A percentile compares a stretch with the other conserved stretches of the same genome.
Evolutionary conservation across 768 basidiomycete species (phyloP).

Genomic region (Collybia mongolica): DNA sequence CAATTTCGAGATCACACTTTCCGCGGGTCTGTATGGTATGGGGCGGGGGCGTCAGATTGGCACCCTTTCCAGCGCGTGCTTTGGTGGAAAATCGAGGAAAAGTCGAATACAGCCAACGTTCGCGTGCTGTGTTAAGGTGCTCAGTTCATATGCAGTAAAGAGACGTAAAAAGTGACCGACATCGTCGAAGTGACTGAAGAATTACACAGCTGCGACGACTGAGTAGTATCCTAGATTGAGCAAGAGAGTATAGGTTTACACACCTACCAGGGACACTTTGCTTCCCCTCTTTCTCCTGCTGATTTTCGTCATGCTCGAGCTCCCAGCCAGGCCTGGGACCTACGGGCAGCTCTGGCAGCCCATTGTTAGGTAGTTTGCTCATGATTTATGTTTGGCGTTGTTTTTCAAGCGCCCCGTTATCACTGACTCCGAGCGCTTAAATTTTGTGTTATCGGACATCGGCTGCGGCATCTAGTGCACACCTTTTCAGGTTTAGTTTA

Average conservation of each 20-base stretch:
- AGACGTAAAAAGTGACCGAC: slow-evolving; percentile 29
- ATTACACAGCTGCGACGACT: slow-evolving; percentile 49
- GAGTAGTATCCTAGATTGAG: slow-evolving; percentile 3
- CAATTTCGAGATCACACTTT: slow-evolving; percentile 69
- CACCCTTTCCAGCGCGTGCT: slow-evolving; percentile 54
- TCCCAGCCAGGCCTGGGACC: slow-evolving; percentile 65
- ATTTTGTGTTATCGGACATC: slow-evolving; percentile 10
- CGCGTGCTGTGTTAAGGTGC: slow-evolving; percentile 49
- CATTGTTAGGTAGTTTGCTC: too few relatives aligned
- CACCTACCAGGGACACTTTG: slow-evolving; percentile 62
- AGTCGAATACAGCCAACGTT: slow-evolving; percentile 64
- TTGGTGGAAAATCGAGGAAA: slow-evolving; percentile 76
- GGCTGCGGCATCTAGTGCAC: slow-evolving; percentile 1
- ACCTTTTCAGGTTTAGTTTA: neutral
- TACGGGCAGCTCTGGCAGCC: slow-evolving; percentile 42
- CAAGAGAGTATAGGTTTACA: neutral
- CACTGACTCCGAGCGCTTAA: neutral
- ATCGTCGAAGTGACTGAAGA: slow-evolving; percentile 70
- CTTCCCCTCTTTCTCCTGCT: slow-evolving; percentile 40
- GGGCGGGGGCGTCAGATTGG: slow-evolving; percentile 54
- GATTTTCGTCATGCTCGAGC: slow-evolving; percentile 29
- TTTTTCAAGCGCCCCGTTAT: slow-evolving; percentile 11
- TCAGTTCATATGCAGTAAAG: slow-evolving; percentile 8
- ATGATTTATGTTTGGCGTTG: slow-evolving; percentile 9
- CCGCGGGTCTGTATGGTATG: slow-evolving; percentile 67